Base-by-base conservation (phyloP, 2,329 filamentous ascomycete species). In the Sporothrix curviconia region DNA sequence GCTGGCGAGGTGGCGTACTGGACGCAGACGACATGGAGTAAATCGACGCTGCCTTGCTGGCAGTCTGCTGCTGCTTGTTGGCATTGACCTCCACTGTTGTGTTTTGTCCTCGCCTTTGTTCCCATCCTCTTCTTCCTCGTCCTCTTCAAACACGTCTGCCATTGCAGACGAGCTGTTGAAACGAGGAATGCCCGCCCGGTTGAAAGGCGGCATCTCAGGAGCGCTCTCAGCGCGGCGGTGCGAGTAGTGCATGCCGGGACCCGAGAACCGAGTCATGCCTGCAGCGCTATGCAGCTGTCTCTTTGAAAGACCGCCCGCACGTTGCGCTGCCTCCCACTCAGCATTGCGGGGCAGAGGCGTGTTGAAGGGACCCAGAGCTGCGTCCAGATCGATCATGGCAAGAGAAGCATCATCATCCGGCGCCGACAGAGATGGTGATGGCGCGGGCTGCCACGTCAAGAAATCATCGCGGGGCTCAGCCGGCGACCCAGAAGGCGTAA, bases 331-430 rank as follows among this genome's bases (percentile, higher is more conserved):
- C 60, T 87, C 84, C 79, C 85, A 87, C 59, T 85, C 83, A 2
- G 81, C 75, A 59, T 84, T 85, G 11, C 77, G 77, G 32, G 76
- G 76, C 2, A 84, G 75, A 25, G 89, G 88, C 0, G 91, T 95
- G 66, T 95, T 94, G 71, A 96, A 95, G 0, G 92, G 91, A 1
- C 91, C 92, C 1, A 97, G 79, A 25, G 92, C 94, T 17, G 92
- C 92, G 72, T 99, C 94, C 42, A 99, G 76, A 70, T 99, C 94
- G 62, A 99, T 95, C 70, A 96, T 87, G 7, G 89, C 86, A 66
- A 85, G 89, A 54, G 86, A 80, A 3, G 81, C 70, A 59, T 95
- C 89, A 47, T 85, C 82, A 8, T 83, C 78, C 2, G 70, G 70
- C 42, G 64, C 71, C 60, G 65, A 66, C 17, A 55, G 25, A 2